Base-by-base conservation (phyloP, 1,284 basidiomycete genomes). In the Fomitopsis schrenkii region DNA sequence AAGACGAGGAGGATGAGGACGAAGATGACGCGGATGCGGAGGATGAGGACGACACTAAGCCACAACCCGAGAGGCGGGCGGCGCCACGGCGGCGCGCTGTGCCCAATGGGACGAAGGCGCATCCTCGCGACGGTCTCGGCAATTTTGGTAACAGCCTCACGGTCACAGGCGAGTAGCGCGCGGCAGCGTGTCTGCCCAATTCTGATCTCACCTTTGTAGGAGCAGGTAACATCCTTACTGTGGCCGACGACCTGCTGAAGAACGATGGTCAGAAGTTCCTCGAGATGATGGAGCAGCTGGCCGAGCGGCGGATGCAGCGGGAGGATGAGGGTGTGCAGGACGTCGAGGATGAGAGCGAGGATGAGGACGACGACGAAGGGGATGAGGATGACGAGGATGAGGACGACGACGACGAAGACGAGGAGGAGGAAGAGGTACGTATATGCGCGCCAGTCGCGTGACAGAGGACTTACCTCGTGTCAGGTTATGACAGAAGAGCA, bases 281-380 rank as follows among this genome's bases (percentile, higher is more conserved):
- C 70, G 96, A 99, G 80, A 99, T 99, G 97, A 99, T 99, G 97
- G 97, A 99, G 76, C 95, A 97, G 76, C 85, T 99, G 40, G 96
- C 97, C 0, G 95, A 98, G 73, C 87, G 94, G 62, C 86, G 95
- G 48, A 93, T 96, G 83, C 89, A 93, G 66, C 86, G 97, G 4
- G 96, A 98, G 71, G 94, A 96, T 72, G 91, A 95, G 74, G 93
- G 94, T 6, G 89, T 91, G 7, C 87, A 83, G 5, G 87, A 87
- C 66, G 83, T 93, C 6, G 85, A 86, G 67, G 82, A 75, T 35
- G 75, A 75, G 61, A 73, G 72, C 45, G 75, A 76, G 62, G 75
- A 75, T 28, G 75, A 76, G 55, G 74, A 76, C 9, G 75, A 75
- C 0, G 75, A 73, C 10, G 72, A 72, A 14, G 73, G 70, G 8